phyloP scores from a whole-genome alignment of 192 early-diverging fungal genomes.

The Coemansia sp. region DNA sequence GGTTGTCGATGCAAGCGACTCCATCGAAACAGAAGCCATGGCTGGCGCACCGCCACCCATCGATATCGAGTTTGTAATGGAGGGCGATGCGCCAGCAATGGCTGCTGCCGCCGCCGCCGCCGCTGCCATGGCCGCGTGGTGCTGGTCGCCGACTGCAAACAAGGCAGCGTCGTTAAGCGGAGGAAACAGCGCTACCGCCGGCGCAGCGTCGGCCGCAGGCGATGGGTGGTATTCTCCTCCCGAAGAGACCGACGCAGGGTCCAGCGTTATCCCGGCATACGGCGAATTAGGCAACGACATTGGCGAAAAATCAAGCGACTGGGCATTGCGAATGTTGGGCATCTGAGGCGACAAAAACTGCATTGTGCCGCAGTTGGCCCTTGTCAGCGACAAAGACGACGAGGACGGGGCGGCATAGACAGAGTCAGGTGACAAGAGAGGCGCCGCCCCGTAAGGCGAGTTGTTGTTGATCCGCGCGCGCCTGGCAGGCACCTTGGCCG shows the following conservation, averaged over 20 bases:
- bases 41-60: neutral
- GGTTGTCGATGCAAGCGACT: neutral
- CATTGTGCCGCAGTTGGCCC: slow-evolving; percentile 5
- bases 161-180: slow-evolving; percentile 42
- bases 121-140: slow-evolving; percentile 13
- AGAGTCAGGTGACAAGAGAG: neutral
- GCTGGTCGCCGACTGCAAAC: slow-evolving; percentile 10
- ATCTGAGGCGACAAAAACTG: slow-evolving; percentile 46
- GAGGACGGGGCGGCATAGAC: neutral
- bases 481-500: neutral
- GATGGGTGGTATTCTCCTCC: neutral
- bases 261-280: slow-evolving; percentile 30
- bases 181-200: slow-evolving; percentile 21
- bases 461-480: neutral
- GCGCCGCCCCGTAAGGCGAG: neutral
- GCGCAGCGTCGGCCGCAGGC: neutral
- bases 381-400: neutral
- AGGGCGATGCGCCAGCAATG: slow-evolving; percentile 1
- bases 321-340: slow-evolving; percentile 13
- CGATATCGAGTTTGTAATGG: neutral
- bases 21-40: neutral
- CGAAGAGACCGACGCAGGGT: neutral
- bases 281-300: slow-evolving; percentile 56
- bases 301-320: slow-evolving; percentile 27
- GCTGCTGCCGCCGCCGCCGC: slow-evolving; percentile 11